Conservation (phyloP, 2,329 filamentous ascomycete genomes). For the Microdochium trichocladiopsis region DNA sequence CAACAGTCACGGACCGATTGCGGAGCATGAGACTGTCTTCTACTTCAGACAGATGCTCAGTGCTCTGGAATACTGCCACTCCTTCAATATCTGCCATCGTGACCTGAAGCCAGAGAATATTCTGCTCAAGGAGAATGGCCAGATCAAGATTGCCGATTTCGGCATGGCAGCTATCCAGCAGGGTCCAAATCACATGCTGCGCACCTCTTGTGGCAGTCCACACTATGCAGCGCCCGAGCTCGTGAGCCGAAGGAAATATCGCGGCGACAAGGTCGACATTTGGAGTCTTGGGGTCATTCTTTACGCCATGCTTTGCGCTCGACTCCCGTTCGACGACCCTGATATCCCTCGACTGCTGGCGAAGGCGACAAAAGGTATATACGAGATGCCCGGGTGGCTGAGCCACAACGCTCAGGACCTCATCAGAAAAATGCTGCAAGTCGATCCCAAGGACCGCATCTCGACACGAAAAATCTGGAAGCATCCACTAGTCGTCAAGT, state of each 20-base stretch:
- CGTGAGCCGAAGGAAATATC: constrained; percentile 69
- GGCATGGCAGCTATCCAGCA: constrained; percentile 93
- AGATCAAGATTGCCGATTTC: constrained; percentile 94
- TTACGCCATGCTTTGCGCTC: constrained; percentile 78
- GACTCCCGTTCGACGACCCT: constrained; percentile 72
- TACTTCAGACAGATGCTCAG: constrained; percentile 93
- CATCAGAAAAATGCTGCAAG: constrained; percentile 70
- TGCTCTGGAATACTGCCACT: constrained; percentile 86
- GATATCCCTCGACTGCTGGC: constrained; percentile 56
- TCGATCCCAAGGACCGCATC: constrained; percentile 73
- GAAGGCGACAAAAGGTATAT: constrained; percentile 52
- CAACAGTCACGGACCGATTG: constrained; percentile 62
- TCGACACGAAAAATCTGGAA: constrained; percentile 75
- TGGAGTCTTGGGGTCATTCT: constrained; percentile 93
- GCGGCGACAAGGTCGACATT: constrained; percentile 80
- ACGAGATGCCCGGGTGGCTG: constrained; percentile 55
- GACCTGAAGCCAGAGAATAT: constrained; percentile 98
- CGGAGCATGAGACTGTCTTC: constrained; percentile 72
- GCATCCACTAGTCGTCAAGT: constrained; percentile 81
- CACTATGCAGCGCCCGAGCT: constrained; percentile 96
- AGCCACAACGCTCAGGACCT: constrained; percentile 68
- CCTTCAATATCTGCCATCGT: constrained; percentile 90
- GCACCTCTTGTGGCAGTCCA: constrained; percentile 89
- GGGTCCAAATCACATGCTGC: constrained; percentile 68
- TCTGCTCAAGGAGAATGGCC: constrained; percentile 65